Evolutionary conservation across 2,329 filamentous ascomycete genomes (phyloP), one percentile per base, ranked within the genome.

Genomic region (Neofusicoccum sp.): DNA sequence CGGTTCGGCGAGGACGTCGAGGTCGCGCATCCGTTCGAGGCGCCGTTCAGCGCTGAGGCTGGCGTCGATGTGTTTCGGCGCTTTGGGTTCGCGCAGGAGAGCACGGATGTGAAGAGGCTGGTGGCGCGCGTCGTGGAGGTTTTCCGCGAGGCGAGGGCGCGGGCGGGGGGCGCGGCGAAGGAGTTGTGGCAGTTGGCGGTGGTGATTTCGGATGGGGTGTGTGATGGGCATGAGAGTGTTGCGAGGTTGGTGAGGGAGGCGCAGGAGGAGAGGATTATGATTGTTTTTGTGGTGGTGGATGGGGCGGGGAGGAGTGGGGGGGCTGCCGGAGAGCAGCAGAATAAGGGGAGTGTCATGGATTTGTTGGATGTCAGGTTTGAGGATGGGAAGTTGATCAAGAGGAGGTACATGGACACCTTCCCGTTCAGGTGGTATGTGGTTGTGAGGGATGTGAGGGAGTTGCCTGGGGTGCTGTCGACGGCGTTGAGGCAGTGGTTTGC

Each of bases 391-490:
- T 86, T 97, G 62, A 89, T 89, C 70, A 93, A 96, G 76, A 90
- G 92, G 80, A 87, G 91, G 71, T 99, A 99, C 75, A 85, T 99
- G 69, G 96, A 99, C 76, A 90, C 88, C 6, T 99, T 99, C 77
- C 95, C 96, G 0, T 99, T 99, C 80, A 88, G 90, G 75, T 99
- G 97, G 80, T 99, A 98, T 75, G 80, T 99, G 62, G 92, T 99
- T 69, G 95, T 99, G 64, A 88, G 94, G 68, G 88, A 98, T 79
- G 88, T 99, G 52, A 88, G 90, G 71, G 95, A 99, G 77, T 82
- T 99, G 72, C 95, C 96, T 4, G 88, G 87, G 37, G 93, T 97
- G 47, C 77, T 99, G 77, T 91, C 93, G 12, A 91, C 91, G 33
- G 85, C 97, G 68, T 79, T 99, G 79, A 89, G 94, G 78, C 96